Conservation (phyloP, 306 rosid species). For the Medicago ruthenica region DNA sequence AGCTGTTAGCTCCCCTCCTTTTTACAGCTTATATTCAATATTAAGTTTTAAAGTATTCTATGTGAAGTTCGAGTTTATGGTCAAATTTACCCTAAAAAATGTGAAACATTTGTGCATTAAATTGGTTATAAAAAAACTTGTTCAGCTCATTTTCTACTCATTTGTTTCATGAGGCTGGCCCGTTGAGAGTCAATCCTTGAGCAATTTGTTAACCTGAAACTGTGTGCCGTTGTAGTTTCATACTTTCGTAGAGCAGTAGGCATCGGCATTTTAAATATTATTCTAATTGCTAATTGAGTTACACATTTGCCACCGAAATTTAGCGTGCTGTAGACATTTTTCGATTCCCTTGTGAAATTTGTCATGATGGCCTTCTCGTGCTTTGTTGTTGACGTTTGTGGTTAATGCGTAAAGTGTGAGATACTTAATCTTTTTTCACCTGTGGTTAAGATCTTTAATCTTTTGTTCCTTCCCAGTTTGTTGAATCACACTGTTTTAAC, state of each 20-base stretch:
- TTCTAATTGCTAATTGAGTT: neutral
- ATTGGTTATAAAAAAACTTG: too few relatives aligned
- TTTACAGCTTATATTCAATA: conserved; percentile 5
- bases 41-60: neutral
- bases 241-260: neutral
- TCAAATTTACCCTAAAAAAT: neutral
- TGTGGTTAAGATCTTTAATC: neutral
- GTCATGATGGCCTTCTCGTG: neutral
- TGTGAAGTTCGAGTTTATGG: neutral
- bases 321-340: neutral
- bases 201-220: too few relatives aligned
- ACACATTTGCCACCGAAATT: neutral
- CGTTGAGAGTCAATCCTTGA: too few relatives aligned
- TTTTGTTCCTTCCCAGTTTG: neutral
- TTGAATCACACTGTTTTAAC: neutral
- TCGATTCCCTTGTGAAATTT: neutral
- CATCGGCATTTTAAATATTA: neutral
- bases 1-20: conserved; percentile 4
- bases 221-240: too few relatives aligned
- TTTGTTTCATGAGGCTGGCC: too few relatives aligned
- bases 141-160: too few relatives aligned
- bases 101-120: too few relatives aligned
- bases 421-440: neutral
- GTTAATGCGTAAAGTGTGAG: neutral
- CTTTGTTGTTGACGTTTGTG: neutral